phyloP scores from a whole-genome alignment of 352 stramenopile genomes.

The Peronosclerospora sorghi region DNA sequence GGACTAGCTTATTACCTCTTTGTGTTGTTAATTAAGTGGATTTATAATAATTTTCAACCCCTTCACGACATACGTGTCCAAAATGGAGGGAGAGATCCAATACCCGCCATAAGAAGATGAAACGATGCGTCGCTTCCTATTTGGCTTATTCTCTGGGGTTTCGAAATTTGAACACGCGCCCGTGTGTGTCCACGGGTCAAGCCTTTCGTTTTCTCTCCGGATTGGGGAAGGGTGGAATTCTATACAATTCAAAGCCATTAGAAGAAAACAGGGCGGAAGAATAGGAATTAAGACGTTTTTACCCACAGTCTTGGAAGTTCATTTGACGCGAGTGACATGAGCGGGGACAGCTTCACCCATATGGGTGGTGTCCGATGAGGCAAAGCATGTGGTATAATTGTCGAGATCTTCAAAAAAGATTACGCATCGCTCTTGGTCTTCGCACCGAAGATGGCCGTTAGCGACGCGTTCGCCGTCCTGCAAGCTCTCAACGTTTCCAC shows the following conservation, averaged over 20 bases:
- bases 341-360: slow-evolving; percentile 49
- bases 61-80: too few relatives aligned
- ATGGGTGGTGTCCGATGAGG: too few relatives aligned
- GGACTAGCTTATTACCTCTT: too few relatives aligned
- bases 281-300: background rate
- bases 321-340: slow-evolving; percentile 33
- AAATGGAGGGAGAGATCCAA: slow-evolving; percentile 10
- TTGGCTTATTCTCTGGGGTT: slow-evolving; percentile 6
- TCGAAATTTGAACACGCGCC: slow-evolving; percentile 1
- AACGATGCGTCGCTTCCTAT: slow-evolving; percentile 3
- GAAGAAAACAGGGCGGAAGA: background rate
- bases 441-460: too few relatives aligned
- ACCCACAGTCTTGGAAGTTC: slow-evolving; percentile 65
- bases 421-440: too few relatives aligned
- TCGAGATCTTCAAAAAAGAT: too few relatives aligned
- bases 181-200: background rate
- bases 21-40: too few relatives aligned
- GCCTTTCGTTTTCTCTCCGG: slow-evolving; percentile 7
- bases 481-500: too few relatives aligned
- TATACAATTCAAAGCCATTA: slow-evolving; percentile 15
- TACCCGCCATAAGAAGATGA: slow-evolving; percentile 13
- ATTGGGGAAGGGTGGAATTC: slow-evolving; percentile 50
- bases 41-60: too few relatives aligned
- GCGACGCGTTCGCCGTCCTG: too few relatives aligned
- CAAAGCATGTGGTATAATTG: too few relatives aligned